Conservation (phyloP, 2,329 filamentous ascomycete species). For the Sporothrix dimorphospora region DNA sequence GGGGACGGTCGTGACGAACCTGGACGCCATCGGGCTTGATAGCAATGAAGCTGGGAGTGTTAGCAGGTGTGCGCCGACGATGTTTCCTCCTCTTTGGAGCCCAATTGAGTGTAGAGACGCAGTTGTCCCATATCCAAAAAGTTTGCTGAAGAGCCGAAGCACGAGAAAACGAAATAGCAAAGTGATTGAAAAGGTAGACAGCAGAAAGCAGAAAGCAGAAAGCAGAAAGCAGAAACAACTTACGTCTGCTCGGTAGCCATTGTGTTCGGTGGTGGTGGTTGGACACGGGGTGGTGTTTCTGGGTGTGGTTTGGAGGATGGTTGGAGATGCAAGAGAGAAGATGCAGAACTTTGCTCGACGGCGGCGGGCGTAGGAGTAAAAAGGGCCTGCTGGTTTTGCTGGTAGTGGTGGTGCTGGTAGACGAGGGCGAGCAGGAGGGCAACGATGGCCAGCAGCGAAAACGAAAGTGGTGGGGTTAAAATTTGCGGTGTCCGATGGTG, state of each 20-base stretch:
- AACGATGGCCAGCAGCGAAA: slow-evolving; percentile 38
- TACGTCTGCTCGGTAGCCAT: slow-evolving; percentile 89
- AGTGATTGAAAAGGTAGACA: background rate
- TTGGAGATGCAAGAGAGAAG: slow-evolving; percentile 33
- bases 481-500: slow-evolving; percentile 38
- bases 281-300: slow-evolving; percentile 30
- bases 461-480: slow-evolving; percentile 47
- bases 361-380: slow-evolving; percentile 4
- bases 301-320: slow-evolving; percentile 39
- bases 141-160: background rate
- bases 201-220: background rate
- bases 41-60: slow-evolving; percentile 84
- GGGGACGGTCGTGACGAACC: slow-evolving; percentile 56
- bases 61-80: slow-evolving; percentile 6
- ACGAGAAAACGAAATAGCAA: background rate
- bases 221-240: too few species aligned
- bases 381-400: slow-evolving; percentile 21
- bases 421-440: slow-evolving; percentile 31
- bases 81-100: background rate
- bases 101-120: background rate
- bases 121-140: background rate
- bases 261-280: slow-evolving; percentile 46
- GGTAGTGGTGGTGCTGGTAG: slow-evolving; percentile 27
- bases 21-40: slow-evolving; percentile 99
- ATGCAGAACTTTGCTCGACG: slow-evolving; percentile 26